phyloP scores from a whole-genome alignment of 2,329 filamentous ascomycete species.

The Aspergillus unguis region DNA sequence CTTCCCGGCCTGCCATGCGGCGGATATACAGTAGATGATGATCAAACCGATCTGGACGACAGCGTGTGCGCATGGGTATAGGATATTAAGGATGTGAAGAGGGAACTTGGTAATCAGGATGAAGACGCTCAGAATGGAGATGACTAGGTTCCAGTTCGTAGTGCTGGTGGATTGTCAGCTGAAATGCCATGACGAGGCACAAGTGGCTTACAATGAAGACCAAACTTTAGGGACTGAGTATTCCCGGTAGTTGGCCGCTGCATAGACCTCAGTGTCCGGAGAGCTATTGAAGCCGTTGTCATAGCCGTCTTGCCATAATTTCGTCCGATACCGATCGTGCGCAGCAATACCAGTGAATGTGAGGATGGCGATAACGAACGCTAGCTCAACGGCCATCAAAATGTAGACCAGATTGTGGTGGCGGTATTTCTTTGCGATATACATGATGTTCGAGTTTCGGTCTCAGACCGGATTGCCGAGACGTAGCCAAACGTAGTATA shows the following conservation, averaged over 20 bases:
- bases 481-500: not conserved
- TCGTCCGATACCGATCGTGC: conserved; percentile 59
- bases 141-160: conserved; percentile 60
- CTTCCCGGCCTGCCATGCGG: conserved; percentile 54
- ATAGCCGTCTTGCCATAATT: conserved; percentile 60
- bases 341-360: conserved; percentile 61
- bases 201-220: conserved; percentile 55
- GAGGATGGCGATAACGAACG: conserved; percentile 56
- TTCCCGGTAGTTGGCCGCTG: conserved; percentile 56
- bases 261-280: conserved; percentile 55
- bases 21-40: conserved; percentile 54
- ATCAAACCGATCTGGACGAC: conserved; percentile 51
- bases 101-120: conserved; percentile 57
- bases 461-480: not conserved
- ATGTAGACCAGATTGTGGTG: conserved; percentile 51
- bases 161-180: conserved; percentile 42
- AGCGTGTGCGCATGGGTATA: conserved; percentile 55
- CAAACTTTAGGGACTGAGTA: conserved; percentile 56
- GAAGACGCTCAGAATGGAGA: conserved; percentile 60
- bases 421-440: conserved; percentile 55
- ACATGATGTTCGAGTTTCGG: conserved; percentile 29
- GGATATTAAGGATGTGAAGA: conserved; percentile 55
- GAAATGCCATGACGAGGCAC: not conserved
- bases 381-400: conserved; percentile 55
- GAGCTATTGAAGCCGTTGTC: conserved; percentile 62